A percentile compares a stretch with the other conserved stretches of the same genome.
These are phyloP conservation scores for Lichina pygmaea DNA, from an alignment of 495 filamentous ascomycete genomes.

Conservation along the genomic window DNA sequence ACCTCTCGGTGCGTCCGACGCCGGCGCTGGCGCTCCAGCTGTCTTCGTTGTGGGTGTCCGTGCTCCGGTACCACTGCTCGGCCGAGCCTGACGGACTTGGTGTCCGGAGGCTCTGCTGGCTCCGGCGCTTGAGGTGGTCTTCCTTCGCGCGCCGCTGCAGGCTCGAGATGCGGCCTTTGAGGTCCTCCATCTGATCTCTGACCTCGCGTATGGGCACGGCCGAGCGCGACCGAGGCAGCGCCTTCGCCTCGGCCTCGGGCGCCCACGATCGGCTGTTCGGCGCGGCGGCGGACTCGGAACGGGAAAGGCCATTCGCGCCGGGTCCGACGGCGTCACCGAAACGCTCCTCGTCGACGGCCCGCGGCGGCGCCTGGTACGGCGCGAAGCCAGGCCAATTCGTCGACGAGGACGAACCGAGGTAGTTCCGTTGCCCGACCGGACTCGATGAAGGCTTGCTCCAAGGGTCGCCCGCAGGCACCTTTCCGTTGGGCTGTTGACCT, in stretches of 20 bases:
- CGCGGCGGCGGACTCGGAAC: too few species aligned
- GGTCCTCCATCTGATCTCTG: slow-evolving; percentile 75
- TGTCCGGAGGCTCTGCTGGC: slow-evolving; percentile 58
- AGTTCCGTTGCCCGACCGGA: slow-evolving; percentile 1
- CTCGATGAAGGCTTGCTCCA: too few species aligned
- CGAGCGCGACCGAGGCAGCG: slow-evolving; percentile 22
- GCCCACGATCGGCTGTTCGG: too few species aligned
- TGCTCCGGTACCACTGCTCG: slow-evolving; percentile 35
- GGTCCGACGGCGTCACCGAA: too few species aligned
- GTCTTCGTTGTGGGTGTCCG: slow-evolving; percentile 2
- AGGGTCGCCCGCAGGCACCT: too few species aligned
- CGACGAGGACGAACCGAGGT: slow-evolving; percentile 1
- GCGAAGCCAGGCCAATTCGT: slow-evolving; percentile 8
- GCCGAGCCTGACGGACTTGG: slow-evolving; percentile 66
- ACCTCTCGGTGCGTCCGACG: slow-evolving; percentile 1
- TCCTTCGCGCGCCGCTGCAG: slow-evolving; percentile 59
- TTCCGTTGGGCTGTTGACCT: too few species aligned
- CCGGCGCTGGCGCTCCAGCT: slow-evolving; percentile 3
- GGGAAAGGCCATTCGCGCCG: too few species aligned
- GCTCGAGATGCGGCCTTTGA: slow-evolving; percentile 74
- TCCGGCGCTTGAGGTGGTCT: slow-evolving; percentile 59
- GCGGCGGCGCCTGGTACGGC: too few species aligned
- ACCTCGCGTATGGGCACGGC: slow-evolving; percentile 56
- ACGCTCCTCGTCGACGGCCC: too few species aligned
- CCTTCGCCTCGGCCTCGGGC: background rate